Evolutionary conservation across 352 stramenopile species (phyloP), one percentile per base, ranked within the genome.

Genomic region (Globisporangium solare): DNA sequence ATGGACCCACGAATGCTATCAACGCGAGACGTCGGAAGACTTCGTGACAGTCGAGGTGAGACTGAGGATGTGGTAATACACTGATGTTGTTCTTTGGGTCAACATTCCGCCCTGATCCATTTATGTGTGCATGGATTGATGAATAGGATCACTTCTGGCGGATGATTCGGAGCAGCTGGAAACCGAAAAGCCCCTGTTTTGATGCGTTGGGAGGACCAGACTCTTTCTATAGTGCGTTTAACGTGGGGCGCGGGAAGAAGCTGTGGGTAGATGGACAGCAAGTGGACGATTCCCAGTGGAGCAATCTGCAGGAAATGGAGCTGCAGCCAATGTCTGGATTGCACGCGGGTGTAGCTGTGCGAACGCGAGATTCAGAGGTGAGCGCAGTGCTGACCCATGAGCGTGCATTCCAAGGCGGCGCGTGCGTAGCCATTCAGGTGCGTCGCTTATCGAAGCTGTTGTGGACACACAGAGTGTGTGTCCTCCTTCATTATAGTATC

Each of bases 1-100:
- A n/a, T 76, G 68, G 68, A 76, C 68, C 0, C 56, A 73, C 31
- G 68, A 76, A 51, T 74, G 66, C 49, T 61, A 63, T 22, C 69
- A 71, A 31, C 67, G 75, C 20, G 67, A 73, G 24, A 56, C 49
- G 7, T 22, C 67, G 43, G 39, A 71, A 51, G 48, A 67, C 27
- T 72, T 73, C 49, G 43, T 60, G 35, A 32, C 53, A 24, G 63
- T 67, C 8, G 69, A 76, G 39, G 51, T 56, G 17, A 10, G 37
- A 27, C 24, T 27, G 24, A 27, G 5, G 24, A 27, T 27, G 24
- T 27, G 24, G 24, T 5, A n/a, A n/a, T n/a, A 27, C 24, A 27
- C 24, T 27, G 2, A 27, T 27, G 24, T 27, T 27, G 24, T 27
- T 27, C 24, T 27, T 27, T 5, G 24, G 2, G 5, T 27, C 24